Evolutionary conservation across 2,329 filamentous ascomycete species (phyloP), one percentile per base, ranked within the genome.

Genomic region (Cytospora mali): DNA sequence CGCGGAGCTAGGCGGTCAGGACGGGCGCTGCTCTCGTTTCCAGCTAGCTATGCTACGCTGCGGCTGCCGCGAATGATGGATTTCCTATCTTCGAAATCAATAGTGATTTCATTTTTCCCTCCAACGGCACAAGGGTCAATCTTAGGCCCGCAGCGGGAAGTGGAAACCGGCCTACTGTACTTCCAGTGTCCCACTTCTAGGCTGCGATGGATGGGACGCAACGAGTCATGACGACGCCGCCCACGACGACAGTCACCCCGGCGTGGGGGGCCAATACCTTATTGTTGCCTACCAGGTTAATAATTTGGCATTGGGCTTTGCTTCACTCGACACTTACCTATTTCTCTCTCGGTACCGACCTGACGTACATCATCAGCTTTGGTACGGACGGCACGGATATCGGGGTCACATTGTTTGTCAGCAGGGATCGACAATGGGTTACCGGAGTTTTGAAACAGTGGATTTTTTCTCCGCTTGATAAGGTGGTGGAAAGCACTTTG

Each of bases 161-260:
- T 55, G 56, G 56, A 55, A 51, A 48, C 53, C 13, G 52, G 55
- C 55, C 42, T 14, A n/a, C 39, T 16, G 25, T n/a, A n/a, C n/a
- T n/a, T n/a, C n/a, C 39, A 49, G 18, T 35, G 58, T 54, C 29
- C 52, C 51, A 49, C 53, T 29, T 48, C 25, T 14, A 18, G 28
- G 42, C 33, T 55, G 16, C 50, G 46, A 51, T 64, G 52, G 49
- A 31, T 29, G 21, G 28, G 27, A 49, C 33, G n/a, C 7, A 1
- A 42, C 55, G 63, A 65, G 55, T 62, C 63, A 65, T 62, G 63
- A 56, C 48, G 28, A 42, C 35, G 28, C 18, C 48, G 61, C 21
- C 56, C 14, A 27, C 27, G 28, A 60, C 33, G 33, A 48, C 50
- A 51, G 57, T 50, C 56, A 62, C 28, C 53, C 50, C 55, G 48